Evolutionary conservation across 2,329 filamentous ascomycete species (phyloP), one percentile per base, ranked within the genome.

Genomic region (Trichothecium sympodiale): DNA sequence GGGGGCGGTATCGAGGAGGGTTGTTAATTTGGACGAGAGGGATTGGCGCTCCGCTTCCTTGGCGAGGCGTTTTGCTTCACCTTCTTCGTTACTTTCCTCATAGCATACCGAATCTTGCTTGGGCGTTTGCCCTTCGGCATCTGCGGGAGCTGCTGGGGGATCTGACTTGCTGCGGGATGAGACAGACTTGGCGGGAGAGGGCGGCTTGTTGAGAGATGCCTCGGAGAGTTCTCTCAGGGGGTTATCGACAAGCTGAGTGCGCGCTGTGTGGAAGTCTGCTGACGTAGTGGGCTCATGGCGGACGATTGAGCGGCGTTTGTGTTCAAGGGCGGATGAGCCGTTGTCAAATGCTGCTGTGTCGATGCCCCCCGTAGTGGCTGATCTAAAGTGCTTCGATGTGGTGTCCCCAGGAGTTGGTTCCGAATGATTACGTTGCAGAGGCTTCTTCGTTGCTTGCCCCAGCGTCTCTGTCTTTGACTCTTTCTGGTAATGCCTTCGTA

Each of bases 161-260:
- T 66, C 61, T 3, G 67, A 70, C 43, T 62, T 61, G 29, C 46
- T 48, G 31, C 51, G 44, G 23, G 42, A 29, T 28, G 32, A 15
- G 5, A 36, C 34, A 6, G 45, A 44, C 35, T 56, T 61, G 4
- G 47, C 40, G 4, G 54, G 54, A 2, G 57, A 53, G 1, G 59
- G 50, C 2, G 61, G 55, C 34, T 60, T 62, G 47, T 69, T 68
- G 4, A 67, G 50, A 1, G 54, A 52, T 33, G 57, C 61, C 8
- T 53, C 53, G 4, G 57, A 62, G 9, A 55, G 46, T 30, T 70
- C 62, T 2, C 58, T 52, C 2, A 71, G 53, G 0, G 65, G 59
- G 3, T 52, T 51, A 5, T 47, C 51, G 6, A 47, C 46, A 5
- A 52, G 54, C 14, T 62, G 58, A 3, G 59, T 62, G n/a, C 47